These are phyloP conservation scores for Alternaria gaisen DNA, from an alignment of 2,329 filamentous ascomycete species.

Conservation along the genomic window DNA sequence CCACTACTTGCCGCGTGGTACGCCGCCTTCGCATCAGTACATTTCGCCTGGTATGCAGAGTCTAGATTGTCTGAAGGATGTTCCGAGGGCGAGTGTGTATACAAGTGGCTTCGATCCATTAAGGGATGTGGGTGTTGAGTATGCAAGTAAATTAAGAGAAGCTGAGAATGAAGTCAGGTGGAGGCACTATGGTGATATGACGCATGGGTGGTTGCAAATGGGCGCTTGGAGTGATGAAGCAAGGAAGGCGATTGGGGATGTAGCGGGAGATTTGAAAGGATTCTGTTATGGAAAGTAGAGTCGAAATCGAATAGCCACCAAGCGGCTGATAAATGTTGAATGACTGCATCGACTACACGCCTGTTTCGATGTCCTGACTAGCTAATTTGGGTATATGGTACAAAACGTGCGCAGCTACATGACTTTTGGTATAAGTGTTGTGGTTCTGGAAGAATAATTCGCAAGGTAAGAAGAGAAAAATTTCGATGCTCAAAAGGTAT, in stretches of 20 bases:
- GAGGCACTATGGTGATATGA: constrained; percentile 12
- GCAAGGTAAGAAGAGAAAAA: neutral
- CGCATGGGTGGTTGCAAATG: neutral
- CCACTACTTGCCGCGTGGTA: no score
- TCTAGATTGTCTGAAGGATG: no score
- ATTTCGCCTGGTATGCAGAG: no score
- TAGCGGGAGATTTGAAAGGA: neutral
- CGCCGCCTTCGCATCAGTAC: no score
- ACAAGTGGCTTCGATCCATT: no score
- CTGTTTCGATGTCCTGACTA: neutral
- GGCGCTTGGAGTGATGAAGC: constrained; percentile 9
- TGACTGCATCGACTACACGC: neutral
- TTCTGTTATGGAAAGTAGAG: neutral
- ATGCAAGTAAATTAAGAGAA: no score
- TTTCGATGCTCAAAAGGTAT: neutral
- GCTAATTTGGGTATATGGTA: constrained; percentile 4
- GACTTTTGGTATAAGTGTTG: neutral
- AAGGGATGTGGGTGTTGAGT: no score
- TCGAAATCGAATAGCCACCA: neutral
- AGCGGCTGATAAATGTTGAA: neutral
- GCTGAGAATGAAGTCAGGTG: neutral
- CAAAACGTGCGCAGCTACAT: neutral
- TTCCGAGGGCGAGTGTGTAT: no score
- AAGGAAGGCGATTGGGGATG: constrained; percentile 9
- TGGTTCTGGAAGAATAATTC: neutral